Base-by-base conservation (phyloP, 306 rosid species). In the Rubus parviflorus region DNA sequence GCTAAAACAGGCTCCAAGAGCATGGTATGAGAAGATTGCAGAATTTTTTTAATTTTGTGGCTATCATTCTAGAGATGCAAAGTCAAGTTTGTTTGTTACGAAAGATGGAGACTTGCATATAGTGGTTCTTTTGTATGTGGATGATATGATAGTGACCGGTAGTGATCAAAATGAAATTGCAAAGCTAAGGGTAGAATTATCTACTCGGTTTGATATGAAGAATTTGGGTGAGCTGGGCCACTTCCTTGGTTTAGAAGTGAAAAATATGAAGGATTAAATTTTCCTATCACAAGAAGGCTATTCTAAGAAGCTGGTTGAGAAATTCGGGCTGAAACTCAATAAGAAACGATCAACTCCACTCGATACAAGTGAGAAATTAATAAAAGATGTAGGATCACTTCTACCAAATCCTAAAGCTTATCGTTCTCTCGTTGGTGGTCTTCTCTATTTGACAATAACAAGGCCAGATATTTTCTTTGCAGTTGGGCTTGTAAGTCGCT, bases 171-270 rank as follows among this genome's bases (percentile, higher is more conserved):
- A 6, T 3, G 58, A 74, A 37, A 63, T 75, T 45, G 35, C 71
- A 61, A 19, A 13, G 8, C 30, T 75, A 5, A 10, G 8, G 8
- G 58, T 7, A 8, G 58, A 45, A 5, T n/a, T 68, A 3, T 67
- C 16, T 1, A 7, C 30, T 54, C 37, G 8, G 0, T 77, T 77
- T 25, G 64, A 77, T 11, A 67, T 77, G 68, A 66, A 77, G n/a
- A 43, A 5, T 16, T 12, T 67, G n/a, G 58, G 74, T 14, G 46
- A 67, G 19, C 17, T 65, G 4, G 41, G 30, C 6, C 47, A 17
- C 17, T 67, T 77, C 42, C 68, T 51, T 42, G 74, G 38, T 16
- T 16, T 66, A 6, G 80, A 77, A 38, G 80, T 76, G 17, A 14
- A 54, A 14, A 20, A 6, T 38, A 11, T 40, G 12, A 14, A 57